These are phyloP conservation scores for Penstemon barbatus DNA, from an alignment of 257 asterid species.

Conservation along the genomic window DNA sequence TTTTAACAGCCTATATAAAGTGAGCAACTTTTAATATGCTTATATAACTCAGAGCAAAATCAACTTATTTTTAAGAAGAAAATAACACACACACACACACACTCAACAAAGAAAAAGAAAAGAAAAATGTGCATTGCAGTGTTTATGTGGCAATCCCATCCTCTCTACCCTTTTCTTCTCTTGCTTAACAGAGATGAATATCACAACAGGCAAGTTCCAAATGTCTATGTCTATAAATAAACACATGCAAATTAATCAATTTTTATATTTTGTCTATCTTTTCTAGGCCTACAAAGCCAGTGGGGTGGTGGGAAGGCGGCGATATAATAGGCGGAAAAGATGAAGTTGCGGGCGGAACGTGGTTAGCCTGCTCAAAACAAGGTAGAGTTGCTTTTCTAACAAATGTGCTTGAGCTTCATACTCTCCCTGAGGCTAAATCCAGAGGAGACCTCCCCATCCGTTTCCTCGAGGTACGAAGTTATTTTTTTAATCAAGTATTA, in stretches of 20 bases:
- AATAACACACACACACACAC: constrained; percentile 6
- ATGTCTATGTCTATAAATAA: too few species aligned
- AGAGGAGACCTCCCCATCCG: constrained; percentile 69
- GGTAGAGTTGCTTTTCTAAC: constrained; percentile 67
- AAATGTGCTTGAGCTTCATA: constrained; percentile 46
- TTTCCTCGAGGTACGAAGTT: constrained; percentile 47
- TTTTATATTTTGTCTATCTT: neutral
- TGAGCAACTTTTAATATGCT: constrained; percentile 11
- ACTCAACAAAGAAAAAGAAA: neutral
- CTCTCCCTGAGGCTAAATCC: constrained; percentile 55
- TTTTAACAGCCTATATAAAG: neutral
- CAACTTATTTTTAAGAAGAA: constrained; percentile 14
- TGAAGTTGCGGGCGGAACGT: constrained; percentile 71
- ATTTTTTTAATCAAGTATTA: neutral
- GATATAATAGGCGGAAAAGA: constrained; percentile 71
- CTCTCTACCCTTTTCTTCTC: constrained; percentile 61
- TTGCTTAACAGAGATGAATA: constrained; percentile 80
- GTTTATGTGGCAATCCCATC: constrained; percentile 68
- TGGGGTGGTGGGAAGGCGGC: constrained; percentile 71
- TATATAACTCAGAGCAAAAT: constrained; percentile 9
- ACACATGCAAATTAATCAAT: neutral
- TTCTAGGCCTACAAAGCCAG: constrained; percentile 65
- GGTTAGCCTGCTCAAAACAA: constrained; percentile 67
- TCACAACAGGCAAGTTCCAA: constrained; percentile 53
- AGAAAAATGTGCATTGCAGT: constrained; percentile 64